Percentiles rank a stretch among this genome's conserved stretches.
phyloP scores from a whole-genome alignment of 2,329 filamentous ascomycete species.

The Fusarium udum region DNA sequence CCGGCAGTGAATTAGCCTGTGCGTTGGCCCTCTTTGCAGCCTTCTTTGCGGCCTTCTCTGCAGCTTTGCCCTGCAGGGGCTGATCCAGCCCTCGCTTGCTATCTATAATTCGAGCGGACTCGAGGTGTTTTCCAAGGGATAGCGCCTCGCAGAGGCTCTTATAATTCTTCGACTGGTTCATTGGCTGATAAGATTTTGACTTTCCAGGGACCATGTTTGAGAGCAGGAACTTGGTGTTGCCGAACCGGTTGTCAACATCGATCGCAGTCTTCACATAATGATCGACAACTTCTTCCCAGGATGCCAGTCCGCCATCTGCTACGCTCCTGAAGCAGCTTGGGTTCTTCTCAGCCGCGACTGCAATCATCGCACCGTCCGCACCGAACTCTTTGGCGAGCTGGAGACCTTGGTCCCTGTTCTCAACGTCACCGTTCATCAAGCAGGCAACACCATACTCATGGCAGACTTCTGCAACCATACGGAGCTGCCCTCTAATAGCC shows the following conservation, averaged over 20 bases:
- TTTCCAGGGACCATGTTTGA: conserved; percentile 88
- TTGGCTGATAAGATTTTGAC: conserved; percentile 66
- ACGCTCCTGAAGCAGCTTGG: conserved; percentile 82
- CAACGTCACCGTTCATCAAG: conserved; percentile 94
- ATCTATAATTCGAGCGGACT: conserved; percentile 73
- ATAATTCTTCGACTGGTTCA: conserved; percentile 77
- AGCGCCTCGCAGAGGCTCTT: conserved; percentile 72
- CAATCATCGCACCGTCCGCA: conserved; percentile 98
- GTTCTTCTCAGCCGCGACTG: conserved; percentile 90
- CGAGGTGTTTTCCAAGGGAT: conserved; percentile 69
- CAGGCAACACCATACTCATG: conserved; percentile 88
- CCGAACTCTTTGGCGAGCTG: conserved; percentile 78
- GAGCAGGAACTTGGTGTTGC: conserved; percentile 93
- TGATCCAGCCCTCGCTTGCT: conserved; percentile 67
- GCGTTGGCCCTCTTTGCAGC: conserved; percentile 47
- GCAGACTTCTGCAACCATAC: conserved; percentile 84
- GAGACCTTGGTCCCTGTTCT: conserved; percentile 75
- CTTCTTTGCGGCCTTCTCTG: conserved; percentile 50
- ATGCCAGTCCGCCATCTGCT: conserved; percentile 73
- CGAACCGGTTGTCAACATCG: conserved; percentile 83
- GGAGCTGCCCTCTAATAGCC: conserved; percentile 85
- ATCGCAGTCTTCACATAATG: conserved; percentile 79
- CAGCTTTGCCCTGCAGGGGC: conserved; percentile 52
- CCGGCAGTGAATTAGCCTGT: conserved; percentile 59
- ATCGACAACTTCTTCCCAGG: conserved; percentile 81